A percentile compares a stretch with the other conserved stretches of the same genome.
These are phyloP conservation scores for Ricinus communis DNA, from an alignment of 345 rosid genomes.

Conservation along the genomic window DNA sequence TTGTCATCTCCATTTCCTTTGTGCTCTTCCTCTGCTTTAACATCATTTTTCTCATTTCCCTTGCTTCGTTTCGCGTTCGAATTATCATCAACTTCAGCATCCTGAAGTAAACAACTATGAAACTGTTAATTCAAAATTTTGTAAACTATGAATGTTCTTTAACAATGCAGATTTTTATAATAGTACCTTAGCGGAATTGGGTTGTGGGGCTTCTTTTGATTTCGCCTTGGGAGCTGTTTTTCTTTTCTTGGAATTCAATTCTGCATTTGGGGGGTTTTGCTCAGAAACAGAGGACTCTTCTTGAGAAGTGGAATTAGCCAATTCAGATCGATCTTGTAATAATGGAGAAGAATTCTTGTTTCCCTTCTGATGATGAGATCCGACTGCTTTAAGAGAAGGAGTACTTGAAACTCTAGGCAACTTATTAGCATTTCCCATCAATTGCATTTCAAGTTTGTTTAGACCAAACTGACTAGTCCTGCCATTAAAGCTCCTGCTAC, in stretches of 20 bases:
- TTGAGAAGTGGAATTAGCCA: constrained; percentile 45
- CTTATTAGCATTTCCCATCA: constrained; percentile 33
- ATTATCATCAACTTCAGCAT: constrained; percentile 36
- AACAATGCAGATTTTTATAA: not conserved
- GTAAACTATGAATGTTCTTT: not conserved
- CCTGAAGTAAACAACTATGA: constrained; percentile 27
- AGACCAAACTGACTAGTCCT: constrained; percentile 32
- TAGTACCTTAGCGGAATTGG: constrained; percentile 40
- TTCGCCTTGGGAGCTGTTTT: constrained; percentile 48
- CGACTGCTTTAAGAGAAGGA: constrained; percentile 46
- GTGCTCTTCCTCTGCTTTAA: constrained; percentile 41
- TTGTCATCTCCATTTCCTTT: constrained; percentile 26
- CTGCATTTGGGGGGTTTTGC: constrained; percentile 37
- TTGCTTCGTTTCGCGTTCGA: constrained; percentile 38
- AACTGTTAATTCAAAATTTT: too few relatives aligned
- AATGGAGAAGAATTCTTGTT: constrained; percentile 22
- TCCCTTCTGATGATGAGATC: constrained; percentile 29
- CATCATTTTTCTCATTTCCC: constrained; percentile 28
- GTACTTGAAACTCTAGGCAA: constrained; percentile 62
- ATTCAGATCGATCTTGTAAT: constrained; percentile 33
- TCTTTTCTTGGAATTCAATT: constrained; percentile 61
- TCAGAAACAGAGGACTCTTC: constrained; percentile 55
- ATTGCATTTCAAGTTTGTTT: constrained; percentile 20
- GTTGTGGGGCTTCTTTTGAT: constrained; percentile 32
- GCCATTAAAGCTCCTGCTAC: constrained; percentile 71